phyloP scores from a whole-genome alignment of 495 filamentous ascomycete species.

The Neurospora pannonica region DNA sequence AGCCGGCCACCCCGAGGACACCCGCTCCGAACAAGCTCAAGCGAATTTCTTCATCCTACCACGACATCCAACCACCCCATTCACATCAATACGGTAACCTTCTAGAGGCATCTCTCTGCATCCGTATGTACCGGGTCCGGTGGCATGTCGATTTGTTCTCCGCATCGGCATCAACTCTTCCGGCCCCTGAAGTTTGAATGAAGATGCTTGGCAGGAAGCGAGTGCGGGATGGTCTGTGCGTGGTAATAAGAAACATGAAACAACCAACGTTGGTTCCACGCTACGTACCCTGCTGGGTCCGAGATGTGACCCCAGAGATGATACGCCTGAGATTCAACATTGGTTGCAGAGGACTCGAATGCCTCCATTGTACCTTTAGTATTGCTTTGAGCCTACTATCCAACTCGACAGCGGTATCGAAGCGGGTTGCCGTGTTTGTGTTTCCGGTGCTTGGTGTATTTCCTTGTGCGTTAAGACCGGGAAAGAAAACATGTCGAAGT shows the following conservation, averaged over 20 bases:
- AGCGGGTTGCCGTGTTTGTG: neutral
- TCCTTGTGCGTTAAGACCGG: neutral
- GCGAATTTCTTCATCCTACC: neutral
- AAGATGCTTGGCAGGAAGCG: neutral
- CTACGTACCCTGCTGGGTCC: neutral
- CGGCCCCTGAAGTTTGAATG: neutral
- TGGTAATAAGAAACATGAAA: conserved; percentile 11
- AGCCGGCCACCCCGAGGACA: neutral
- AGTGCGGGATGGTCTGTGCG: conserved; percentile 3
- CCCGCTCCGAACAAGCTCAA: neutral
- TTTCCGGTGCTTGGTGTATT: neutral
- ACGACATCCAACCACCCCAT: neutral
- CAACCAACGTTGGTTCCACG: neutral
- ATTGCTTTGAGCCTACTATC: neutral
- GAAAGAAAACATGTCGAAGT: neutral
- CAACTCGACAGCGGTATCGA: neutral
- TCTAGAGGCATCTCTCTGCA: neutral
- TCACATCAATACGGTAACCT: neutral
- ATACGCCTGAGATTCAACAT: neutral
- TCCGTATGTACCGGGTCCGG: neutral
- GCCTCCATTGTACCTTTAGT: neutral
- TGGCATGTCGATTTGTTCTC: neutral
- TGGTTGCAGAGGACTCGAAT: neutral
- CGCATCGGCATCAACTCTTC: neutral
- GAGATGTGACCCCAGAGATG: neutral